phyloP scores from a whole-genome alignment of 2,329 filamentous ascomycete species.

The Epichloe festucae region DNA sequence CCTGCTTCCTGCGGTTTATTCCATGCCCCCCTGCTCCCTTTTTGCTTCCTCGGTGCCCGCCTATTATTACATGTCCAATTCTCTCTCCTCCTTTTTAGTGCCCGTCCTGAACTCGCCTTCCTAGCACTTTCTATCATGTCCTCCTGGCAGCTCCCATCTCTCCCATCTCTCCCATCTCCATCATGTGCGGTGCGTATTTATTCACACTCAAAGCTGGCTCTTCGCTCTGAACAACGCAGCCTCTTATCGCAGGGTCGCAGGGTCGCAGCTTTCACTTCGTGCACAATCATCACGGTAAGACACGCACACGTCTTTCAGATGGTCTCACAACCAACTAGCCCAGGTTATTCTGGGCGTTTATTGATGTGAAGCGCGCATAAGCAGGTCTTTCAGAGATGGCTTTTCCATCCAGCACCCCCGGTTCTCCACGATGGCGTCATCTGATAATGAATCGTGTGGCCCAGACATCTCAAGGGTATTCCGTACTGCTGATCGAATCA shows the following conservation, averaged over 20 bases:
- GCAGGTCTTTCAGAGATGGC: slow-evolving; percentile 4
- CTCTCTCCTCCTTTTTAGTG: not conserved
- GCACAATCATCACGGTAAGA: not conserved
- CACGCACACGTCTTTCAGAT: not conserved
- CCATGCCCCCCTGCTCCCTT: no score
- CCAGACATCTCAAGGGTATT: not conserved
- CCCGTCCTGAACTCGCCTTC: not conserved
- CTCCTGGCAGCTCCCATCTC: not conserved
- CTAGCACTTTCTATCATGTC: not conserved
- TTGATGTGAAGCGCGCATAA: not conserved
- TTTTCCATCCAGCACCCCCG: not conserved
- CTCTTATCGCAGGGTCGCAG: not conserved
- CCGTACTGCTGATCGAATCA: not conserved
- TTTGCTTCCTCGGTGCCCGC: no score
- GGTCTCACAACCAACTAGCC: not conserved
- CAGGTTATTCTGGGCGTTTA: not conserved
- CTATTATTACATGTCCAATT: no score
- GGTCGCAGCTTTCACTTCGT: not conserved
- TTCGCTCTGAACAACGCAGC: not conserved
- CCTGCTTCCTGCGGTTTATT: no score
- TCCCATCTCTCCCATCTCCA: not conserved
- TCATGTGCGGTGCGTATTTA: not conserved
- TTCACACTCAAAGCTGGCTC: not conserved
- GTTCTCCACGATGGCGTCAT: not conserved
- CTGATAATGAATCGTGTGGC: not conserved